Percentiles rank a stretch among this genome's conserved stretches.
These are phyloP conservation scores for Lophium mytilinum DNA, from an alignment of 495 filamentous ascomycete species.

Conservation along the genomic window DNA sequence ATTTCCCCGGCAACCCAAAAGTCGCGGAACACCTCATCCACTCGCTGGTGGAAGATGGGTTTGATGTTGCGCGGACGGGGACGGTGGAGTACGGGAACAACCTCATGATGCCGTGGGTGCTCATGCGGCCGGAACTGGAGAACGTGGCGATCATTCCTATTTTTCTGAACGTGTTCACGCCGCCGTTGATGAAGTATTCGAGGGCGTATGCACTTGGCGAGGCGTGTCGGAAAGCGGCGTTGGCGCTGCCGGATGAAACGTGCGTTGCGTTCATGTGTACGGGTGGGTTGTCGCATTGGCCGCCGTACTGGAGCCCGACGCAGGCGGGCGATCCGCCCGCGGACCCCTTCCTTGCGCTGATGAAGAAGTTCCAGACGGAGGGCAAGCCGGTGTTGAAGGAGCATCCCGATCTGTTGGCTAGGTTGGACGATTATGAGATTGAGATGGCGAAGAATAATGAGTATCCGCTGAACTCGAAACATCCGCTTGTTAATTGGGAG, in stretches of 20 bases:
- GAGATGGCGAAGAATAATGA: constrained; percentile 15
- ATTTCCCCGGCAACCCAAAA: constrained; percentile 7
- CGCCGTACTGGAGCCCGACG: constrained; percentile 5
- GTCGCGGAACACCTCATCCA: constrained; percentile 5
- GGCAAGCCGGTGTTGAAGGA: constrained; percentile 3
- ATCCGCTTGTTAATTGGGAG: constrained; percentile 2
- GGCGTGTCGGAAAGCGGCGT: constrained; percentile 4
- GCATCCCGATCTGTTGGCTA: constrained; percentile 1
- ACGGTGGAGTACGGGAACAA: constrained; percentile 8
- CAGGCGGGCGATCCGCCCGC: constrained; percentile 8
- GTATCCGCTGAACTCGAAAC: constrained; percentile 6
- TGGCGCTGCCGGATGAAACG: constrained; percentile 1
- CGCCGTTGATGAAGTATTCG: constrained; percentile 9
- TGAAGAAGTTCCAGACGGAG: constrained; percentile 7
- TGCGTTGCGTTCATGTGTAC: constrained; percentile 3
- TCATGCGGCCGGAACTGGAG: constrained; percentile 3
- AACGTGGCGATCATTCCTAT: constrained; percentile 9
- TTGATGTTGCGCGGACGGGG: constrained; percentile 3
- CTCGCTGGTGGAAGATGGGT: constrained; percentile 2
- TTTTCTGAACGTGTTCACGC: constrained; percentile 12
- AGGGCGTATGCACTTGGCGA: constrained; percentile 6
- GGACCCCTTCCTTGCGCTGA: constrained; percentile 9
- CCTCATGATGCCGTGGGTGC: constrained; percentile 10
- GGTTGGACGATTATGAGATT: constrained; percentile 9
- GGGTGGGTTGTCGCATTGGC: constrained; percentile 7